A percentile compares a stretch with the other conserved stretches of the same genome.
phyloP scores from a whole-genome alignment of 176 grass and related monocot genomes.

The Hyparrhenia diplandra region DNA sequence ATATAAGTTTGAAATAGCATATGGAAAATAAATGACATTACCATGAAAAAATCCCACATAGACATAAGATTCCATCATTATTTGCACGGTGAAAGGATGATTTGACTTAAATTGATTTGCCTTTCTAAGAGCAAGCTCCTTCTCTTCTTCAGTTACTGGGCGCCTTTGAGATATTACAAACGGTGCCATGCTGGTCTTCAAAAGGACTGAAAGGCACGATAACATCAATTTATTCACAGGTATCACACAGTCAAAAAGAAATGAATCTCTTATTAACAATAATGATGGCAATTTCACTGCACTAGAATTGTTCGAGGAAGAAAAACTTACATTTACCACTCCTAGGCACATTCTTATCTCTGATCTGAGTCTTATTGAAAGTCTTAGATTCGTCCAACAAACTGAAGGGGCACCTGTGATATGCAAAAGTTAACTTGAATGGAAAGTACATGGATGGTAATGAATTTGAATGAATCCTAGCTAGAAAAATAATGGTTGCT shows the following conservation, averaged over 20 bases:
- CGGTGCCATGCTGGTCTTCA: slow-evolving; percentile 39
- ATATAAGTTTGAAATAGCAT: slow-evolving; percentile 16
- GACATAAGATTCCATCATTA: slow-evolving; percentile 82
- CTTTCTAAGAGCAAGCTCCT: slow-evolving; percentile 42
- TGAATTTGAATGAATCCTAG: slow-evolving; percentile 4
- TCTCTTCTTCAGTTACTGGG: slow-evolving; percentile 66
- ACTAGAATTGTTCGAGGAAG: neutral
- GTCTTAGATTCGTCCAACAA: slow-evolving; percentile 12
- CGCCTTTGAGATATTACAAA: slow-evolving; percentile 57
- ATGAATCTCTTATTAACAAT: neutral
- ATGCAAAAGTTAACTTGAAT: slow-evolving; percentile 11
- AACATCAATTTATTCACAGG: slow-evolving; percentile 31
- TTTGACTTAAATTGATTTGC: slow-evolving; percentile 67
- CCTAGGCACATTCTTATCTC: slow-evolving; percentile 13
- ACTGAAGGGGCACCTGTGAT: slow-evolving; percentile 20
- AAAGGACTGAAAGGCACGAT: slow-evolving; percentile 32
- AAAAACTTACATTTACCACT: slow-evolving; percentile 43
- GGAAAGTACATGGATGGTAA: slow-evolving; percentile 12
- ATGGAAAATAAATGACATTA: slow-evolving; percentile 30
- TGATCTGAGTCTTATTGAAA: slow-evolving; percentile 19
- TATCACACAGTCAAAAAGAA: neutral
- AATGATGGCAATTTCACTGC: neutral
- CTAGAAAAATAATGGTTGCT: neutral
- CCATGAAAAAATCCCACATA: slow-evolving; percentile 83
- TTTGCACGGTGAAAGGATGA: slow-evolving; percentile 45